phyloP scores from a whole-genome alignment of 192 early-diverging fungal genomes.

The Geranomyces michiganensis region DNA sequence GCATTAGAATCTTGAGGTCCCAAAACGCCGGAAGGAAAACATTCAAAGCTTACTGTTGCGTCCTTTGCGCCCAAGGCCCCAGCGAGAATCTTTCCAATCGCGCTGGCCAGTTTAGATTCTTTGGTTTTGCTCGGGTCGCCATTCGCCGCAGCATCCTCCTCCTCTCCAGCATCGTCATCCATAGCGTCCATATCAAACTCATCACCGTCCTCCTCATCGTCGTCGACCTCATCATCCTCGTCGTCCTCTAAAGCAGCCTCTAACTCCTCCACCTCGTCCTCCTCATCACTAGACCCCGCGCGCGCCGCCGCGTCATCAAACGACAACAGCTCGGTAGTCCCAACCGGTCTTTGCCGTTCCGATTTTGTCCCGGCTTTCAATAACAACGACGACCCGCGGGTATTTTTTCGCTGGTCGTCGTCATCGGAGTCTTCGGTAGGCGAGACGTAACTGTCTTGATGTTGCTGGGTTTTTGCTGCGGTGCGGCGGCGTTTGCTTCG shows the following conservation, averaged over 20 bases:
- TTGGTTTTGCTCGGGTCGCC: constrained; percentile 47
- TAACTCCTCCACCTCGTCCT: constrained; percentile 40
- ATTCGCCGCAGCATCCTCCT: constrained; percentile 22
- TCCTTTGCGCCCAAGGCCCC: constrained; percentile 49
- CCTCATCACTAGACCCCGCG: constrained; percentile 2
- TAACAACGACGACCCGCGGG: no score
- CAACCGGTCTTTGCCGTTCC: neutral
- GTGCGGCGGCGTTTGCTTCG: neutral
- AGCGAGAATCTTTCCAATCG: constrained; percentile 70
- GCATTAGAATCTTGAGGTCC: neutral
- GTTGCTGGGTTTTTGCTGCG: neutral
- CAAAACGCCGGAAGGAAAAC: neutral
- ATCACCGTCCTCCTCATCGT: constrained; percentile 38
- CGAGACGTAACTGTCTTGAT: constrained; percentile 19
- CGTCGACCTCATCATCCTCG: constrained; percentile 51
- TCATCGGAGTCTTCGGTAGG: constrained; percentile 19
- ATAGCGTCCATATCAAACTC: constrained; percentile 46
- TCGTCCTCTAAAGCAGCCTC: constrained; percentile 20
- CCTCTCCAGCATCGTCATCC: constrained; percentile 27
- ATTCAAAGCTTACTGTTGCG: constrained; percentile 37
- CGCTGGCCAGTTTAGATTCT: constrained; percentile 61
- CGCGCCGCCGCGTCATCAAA: constrained; percentile 4
- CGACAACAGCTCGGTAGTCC: neutral
- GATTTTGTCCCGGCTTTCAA: neutral
- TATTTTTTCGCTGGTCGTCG: neutral